phyloP scores from a whole-genome alignment of 306 rosid genomes.

The Cucumis melo region DNA sequence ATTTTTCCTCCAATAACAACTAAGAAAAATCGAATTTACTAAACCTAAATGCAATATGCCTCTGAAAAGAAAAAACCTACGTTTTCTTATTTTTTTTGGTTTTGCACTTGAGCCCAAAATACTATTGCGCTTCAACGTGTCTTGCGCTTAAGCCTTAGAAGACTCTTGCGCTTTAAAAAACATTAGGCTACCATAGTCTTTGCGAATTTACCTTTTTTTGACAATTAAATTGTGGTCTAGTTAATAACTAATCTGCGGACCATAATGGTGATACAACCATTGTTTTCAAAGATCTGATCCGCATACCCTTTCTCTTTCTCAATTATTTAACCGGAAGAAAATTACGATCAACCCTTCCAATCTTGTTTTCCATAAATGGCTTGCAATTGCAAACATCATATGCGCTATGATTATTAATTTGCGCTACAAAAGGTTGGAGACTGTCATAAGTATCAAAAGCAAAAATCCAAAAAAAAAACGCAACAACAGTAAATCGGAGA shows the following conservation, averaged over 20 bases:
- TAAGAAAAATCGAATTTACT: too few species aligned
- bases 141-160: too few species aligned
- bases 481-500: neutral
- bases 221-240: neutral
- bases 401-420: neutral
- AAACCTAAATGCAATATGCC: too few species aligned
- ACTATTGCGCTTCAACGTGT: too few species aligned
- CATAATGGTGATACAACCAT: neutral
- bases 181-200: neutral
- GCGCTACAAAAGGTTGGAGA: neutral
- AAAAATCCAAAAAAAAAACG: neutral
- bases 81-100: too few species aligned
- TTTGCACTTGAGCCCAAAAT: too few species aligned
- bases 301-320: neutral
- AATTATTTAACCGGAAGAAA: neutral
- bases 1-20: too few species aligned
- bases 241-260: neutral
- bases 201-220: neutral
- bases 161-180: too few species aligned
- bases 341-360: neutral
- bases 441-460: neutral
- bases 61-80: too few species aligned
- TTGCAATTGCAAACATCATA: neutral
- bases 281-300: neutral
- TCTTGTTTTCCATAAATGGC: neutral